phyloP scores from a whole-genome alignment of 177 flowering plant genomes.

The Vitis hybrid region DNA sequence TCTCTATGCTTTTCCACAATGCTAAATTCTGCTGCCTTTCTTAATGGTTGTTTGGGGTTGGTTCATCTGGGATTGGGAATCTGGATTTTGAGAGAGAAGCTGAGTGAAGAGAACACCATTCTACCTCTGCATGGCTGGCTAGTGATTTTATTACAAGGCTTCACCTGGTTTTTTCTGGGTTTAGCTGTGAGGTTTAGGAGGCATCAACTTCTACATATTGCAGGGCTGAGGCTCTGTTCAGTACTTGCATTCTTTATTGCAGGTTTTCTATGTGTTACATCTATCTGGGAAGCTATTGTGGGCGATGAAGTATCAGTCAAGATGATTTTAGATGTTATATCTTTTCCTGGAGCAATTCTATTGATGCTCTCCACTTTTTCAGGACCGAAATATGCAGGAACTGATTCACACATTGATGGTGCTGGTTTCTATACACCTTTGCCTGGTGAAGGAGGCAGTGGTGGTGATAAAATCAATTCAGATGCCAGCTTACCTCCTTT shows the following conservation, averaged over 20 bases:
- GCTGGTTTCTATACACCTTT: constrained; percentile 24
- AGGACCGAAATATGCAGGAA: constrained; percentile 9
- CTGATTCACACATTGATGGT: not conserved
- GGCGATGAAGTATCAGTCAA: constrained; percentile 15
- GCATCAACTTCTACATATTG: constrained; percentile 10
- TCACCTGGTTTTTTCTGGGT: constrained; percentile 39
- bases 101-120: constrained; percentile 10
- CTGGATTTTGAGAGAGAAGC: constrained; percentile 25
- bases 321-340: constrained; percentile 34
- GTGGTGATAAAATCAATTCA: constrained; percentile 8
- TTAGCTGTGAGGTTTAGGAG: constrained; percentile 21
- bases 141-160: constrained; percentile 39
- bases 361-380: constrained; percentile 25
- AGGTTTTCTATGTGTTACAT: constrained; percentile 22
- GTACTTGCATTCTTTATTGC: constrained; percentile 23
- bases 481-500: constrained; percentile 29
- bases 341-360: constrained; percentile 47
- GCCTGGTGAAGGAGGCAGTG: constrained; percentile 15
- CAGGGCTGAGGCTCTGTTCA: constrained; percentile 23
- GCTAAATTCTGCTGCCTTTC: constrained; percentile 24
- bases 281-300: constrained; percentile 18
- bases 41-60: constrained; percentile 35
- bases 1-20: constrained; percentile 8
- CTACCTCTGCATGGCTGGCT: constrained; percentile 44
- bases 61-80: constrained; percentile 34